These are phyloP conservation scores for Ajuga chamaepitys DNA, from an alignment of 257 asterid genomes.

Conservation along the genomic window DNA sequence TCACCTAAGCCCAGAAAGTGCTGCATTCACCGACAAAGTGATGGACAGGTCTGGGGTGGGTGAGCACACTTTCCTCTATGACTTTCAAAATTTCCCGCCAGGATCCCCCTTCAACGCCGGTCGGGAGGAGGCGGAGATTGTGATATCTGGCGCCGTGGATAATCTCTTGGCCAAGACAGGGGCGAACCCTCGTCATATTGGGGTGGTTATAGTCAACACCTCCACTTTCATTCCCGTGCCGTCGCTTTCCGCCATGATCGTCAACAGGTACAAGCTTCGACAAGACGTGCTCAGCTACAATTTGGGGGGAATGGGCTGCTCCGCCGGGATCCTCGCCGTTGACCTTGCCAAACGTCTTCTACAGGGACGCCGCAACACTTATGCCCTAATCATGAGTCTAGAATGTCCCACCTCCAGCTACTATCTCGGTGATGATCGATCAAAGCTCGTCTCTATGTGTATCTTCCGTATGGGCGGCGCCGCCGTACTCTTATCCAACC, in stretches of 20 bases:
- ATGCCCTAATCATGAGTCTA: conserved; percentile 7
- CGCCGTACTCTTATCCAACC: conserved; percentile 21
- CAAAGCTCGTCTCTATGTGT: conserved; percentile 17
- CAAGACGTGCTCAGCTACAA: conserved; percentile 24
- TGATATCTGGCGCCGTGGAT: conserved; percentile 31
- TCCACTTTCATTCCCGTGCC: conserved; percentile 33
- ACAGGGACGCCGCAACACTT: conserved; percentile 4
- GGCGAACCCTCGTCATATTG: conserved; percentile 25
- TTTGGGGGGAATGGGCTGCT: conserved; percentile 44
- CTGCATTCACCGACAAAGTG: neutral
- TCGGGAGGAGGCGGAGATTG: conserved; percentile 30
- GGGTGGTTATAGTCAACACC: conserved; percentile 28
- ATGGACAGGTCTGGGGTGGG: conserved; percentile 1
- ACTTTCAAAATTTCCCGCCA: conserved; percentile 3
- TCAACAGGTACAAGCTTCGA: conserved; percentile 35
- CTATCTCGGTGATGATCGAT: conserved; percentile 9
- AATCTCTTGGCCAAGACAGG: conserved; percentile 25
- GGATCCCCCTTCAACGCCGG: conserved; percentile 16
- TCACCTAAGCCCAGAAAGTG: neutral
- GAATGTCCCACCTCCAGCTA: conserved; percentile 10
- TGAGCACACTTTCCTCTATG: neutral
- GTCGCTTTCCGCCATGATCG: conserved; percentile 40
- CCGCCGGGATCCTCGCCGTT: conserved; percentile 33
- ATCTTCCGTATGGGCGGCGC: conserved; percentile 31
- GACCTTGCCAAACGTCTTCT: conserved; percentile 35